Evolutionary conservation across 1,139 yeast genomes (phyloP).

Genomic region (Scheffersomyces stambukii): DNA sequence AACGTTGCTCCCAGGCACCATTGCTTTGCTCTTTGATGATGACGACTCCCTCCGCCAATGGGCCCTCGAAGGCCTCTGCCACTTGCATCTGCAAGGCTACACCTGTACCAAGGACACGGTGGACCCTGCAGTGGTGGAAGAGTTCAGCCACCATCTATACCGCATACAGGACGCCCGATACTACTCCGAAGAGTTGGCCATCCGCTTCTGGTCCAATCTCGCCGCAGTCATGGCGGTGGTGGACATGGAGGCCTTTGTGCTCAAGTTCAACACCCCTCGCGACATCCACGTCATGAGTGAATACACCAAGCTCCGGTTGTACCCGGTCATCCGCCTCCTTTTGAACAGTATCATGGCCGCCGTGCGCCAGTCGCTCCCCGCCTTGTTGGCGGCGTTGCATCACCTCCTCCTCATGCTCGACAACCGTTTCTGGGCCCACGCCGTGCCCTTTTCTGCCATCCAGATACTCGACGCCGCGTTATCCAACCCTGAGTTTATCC

Average conservation of each 20-base stretch:
- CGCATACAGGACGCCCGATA: conserved; percentile 49
- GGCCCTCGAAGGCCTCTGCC: no score
- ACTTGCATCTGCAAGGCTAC: not conserved
- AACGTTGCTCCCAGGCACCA: conserved; percentile 40
- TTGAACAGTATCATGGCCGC: conserved; percentile 48
- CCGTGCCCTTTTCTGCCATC: conserved; percentile 48
- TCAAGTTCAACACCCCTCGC: conserved; percentile 37
- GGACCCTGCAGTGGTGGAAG: conserved; percentile 44
- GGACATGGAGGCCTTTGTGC: conserved; percentile 34
- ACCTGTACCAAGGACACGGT: conserved; percentile 15
- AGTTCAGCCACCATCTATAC: conserved; percentile 48
- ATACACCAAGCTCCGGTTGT: conserved; percentile 34
- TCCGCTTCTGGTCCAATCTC: conserved; percentile 52
- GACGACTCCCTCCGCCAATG: conserved; percentile 15
- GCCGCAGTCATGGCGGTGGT: conserved; percentile 36
- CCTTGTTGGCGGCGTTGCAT: conserved; percentile 44
- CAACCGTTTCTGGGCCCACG: conserved; percentile 45
- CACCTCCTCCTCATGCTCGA: conserved; percentile 37
- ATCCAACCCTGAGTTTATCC: conserved; percentile 32
- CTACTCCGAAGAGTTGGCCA: conserved; percentile 40
- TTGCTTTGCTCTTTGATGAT: conserved; percentile 54
- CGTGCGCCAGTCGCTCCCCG: conserved; percentile 52
- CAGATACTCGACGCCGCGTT: conserved; percentile 54
- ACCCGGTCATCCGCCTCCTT: conserved; percentile 42
- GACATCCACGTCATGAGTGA: conserved; percentile 42